phyloP scores from a whole-genome alignment of 805 yeast species.

The Yamadazyma kitorensis region DNA sequence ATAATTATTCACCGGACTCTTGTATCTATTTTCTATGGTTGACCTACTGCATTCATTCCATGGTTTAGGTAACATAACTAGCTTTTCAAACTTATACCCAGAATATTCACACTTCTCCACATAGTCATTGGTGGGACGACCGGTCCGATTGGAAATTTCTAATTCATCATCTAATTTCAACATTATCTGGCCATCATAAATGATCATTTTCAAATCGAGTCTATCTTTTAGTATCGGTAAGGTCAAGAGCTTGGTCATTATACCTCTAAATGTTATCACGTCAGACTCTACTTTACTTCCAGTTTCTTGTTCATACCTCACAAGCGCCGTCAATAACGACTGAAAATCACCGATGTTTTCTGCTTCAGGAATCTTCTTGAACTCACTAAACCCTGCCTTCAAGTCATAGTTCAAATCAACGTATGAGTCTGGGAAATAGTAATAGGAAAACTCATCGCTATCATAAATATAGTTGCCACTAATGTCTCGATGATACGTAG shows the following conservation, averaged over 20 bases:
- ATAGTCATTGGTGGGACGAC: constrained; percentile 24
- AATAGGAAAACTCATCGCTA: constrained; percentile 56
- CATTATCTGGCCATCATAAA: constrained; percentile 74
- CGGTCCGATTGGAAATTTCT: constrained; percentile 27
- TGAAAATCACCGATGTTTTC: constrained; percentile 54
- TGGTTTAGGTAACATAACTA: constrained; percentile 74
- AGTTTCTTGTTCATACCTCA: constrained; percentile 48
- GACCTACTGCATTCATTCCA: constrained; percentile 67
- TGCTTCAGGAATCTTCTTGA: constrained; percentile 53
- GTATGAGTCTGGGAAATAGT: constrained; percentile 73
- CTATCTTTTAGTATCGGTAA: constrained; percentile 61
- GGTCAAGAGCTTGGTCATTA: constrained; percentile 70
- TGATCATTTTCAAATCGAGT: constrained; percentile 59
- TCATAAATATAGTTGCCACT: constrained; percentile 43
- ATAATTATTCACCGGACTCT: constrained; percentile 59
- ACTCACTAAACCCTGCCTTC: constrained; percentile 59
- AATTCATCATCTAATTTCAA: constrained; percentile 50
- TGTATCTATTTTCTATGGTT: constrained; percentile 63
- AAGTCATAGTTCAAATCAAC: constrained; percentile 61
- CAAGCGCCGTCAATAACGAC: constrained; percentile 55
- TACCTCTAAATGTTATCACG: constrained; percentile 81
- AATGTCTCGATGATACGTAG: constrained; percentile 60
- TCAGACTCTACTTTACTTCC: constrained; percentile 52
- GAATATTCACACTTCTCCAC: constrained; percentile 48
- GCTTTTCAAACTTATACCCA: constrained; percentile 83